Base-by-base conservation (phyloP, 768 basidiomycete species). In the Clitopilus passeckerianus region DNA sequence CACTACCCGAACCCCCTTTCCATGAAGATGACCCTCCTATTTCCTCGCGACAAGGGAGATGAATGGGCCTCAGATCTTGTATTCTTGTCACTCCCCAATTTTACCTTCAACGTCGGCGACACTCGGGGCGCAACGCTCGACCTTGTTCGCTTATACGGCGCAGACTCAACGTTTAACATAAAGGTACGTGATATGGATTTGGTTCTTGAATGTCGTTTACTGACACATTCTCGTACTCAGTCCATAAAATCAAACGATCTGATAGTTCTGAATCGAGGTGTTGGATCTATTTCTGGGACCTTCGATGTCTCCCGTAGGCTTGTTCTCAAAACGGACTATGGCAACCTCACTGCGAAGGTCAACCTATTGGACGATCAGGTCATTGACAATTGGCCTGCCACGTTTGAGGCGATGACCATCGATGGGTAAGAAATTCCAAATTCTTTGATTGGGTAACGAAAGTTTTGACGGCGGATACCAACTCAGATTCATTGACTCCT, bases 221-320 rank as follows among this genome's bases (percentile, higher is more conserved):
- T 41, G 5, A 22, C 20, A 58, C 5, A 15, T 7, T 30, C 27
- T 18, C 41, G 8, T 46, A 1, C 16, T 10, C 35, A 77, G 77
- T 70, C 74, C 0, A 41, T 80, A 12, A 63, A 63, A 18, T 71
- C 74, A 0, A 59, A 57, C 16, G 65, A 68, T 22, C 74, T 67
- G 8, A 59, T 54, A 1, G 53, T 77, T 6, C 56, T 62, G 22
- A 80, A 80, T 1, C 63, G 72, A 4, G 37, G 37, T 6, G 85
- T 83, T 54, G 76, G 75, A n/a, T 65, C 62, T 7, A 82, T 87
- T 34, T 60, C 61, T 1, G 86, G 86, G 9, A 64, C 61, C 33
- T 84, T 81, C 71, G 74, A 75, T 20, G 65, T 69, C 8, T 68
- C 73, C 0, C 60, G 63, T 0, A 66, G 66, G 20, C 66, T 77